Evolutionary conservation across 106 monocot species (phyloP).

Genomic region (Acorus calamus): DNA sequence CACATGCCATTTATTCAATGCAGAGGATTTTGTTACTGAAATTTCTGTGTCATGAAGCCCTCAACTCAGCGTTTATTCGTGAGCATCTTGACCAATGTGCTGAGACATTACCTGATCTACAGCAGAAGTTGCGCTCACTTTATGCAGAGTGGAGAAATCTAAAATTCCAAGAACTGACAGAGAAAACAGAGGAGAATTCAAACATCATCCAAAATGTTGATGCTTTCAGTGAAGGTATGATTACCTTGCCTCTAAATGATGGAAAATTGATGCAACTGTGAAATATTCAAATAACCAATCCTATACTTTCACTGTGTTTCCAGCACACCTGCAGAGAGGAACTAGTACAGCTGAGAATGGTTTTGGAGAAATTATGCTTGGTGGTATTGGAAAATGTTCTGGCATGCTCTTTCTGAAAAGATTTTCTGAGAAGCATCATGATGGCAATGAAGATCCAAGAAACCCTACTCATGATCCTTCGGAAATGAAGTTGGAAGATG

Average conservation of each 20-base stretch:
- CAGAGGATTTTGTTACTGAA: conserved; percentile 84
- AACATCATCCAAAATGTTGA: conserved; percentile 18
- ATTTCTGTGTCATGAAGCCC: conserved; percentile 88
- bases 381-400: too few relatives aligned
- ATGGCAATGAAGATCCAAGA: too few relatives aligned
- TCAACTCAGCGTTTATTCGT: conserved; percentile 67
- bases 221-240: conserved; percentile 11
- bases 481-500: too few relatives aligned
- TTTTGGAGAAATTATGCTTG: too few relatives aligned
- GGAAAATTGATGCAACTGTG: conserved; percentile 11
- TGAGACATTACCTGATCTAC: conserved; percentile 65
- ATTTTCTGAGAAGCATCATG: too few relatives aligned
- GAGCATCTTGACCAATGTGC: conserved; percentile 85
- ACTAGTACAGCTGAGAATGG: too few relatives aligned
- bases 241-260: conserved; percentile 14
- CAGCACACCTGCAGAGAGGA: neutral
- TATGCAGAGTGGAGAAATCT: conserved; percentile 65
- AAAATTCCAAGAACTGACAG: conserved; percentile 55
- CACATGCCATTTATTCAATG: conserved; percentile 10
- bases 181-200: conserved; percentile 29
- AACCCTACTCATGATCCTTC: too few relatives aligned
- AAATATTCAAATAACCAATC: conserved; percentile 6
- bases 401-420: too few relatives aligned
- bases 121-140: conserved; percentile 58
- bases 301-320: conserved; percentile 5